Conservation (phyloP, 1,284 basidiomycete species). For the Ustilago trichophora region DNA sequence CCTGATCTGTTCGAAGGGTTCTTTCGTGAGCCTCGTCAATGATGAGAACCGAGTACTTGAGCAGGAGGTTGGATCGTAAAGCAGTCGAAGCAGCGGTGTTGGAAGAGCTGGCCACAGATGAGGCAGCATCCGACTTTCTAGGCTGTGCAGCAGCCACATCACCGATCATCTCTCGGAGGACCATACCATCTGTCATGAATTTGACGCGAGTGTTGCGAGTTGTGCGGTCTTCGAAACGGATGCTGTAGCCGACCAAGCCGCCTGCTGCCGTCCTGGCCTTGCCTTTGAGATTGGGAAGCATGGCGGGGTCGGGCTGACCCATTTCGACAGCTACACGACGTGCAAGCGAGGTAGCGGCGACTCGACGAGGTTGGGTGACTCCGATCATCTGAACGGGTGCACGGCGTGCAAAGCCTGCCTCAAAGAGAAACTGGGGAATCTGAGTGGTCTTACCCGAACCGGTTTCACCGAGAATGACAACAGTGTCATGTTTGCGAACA, state of each 20-base stretch:
- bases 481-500: conserved; percentile 78
- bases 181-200: conserved; percentile 96
- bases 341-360: conserved; percentile 92
- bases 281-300: conserved; percentile 28
- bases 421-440: conserved; percentile 73
- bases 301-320: conserved; percentile 68
- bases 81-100: conserved; percentile 1
- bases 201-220: conserved; percentile 79
- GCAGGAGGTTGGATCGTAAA: conserved; percentile 70
- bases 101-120: too few relatives aligned
- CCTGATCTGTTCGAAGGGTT: conserved; percentile 89
- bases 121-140: background rate
- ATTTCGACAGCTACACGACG: conserved; percentile 87
- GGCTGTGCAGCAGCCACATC: conserved; percentile 8
- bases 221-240: conserved; percentile 90
- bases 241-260: conserved; percentile 85
- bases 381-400: conserved; percentile 69
- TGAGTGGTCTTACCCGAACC: conserved; percentile 95
- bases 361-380: conserved; percentile 86
- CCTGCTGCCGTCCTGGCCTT: conserved; percentile 24
- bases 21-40: conserved; percentile 98
- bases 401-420: conserved; percentile 70
- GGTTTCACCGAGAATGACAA: conserved; percentile 92
- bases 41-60: conserved; percentile 86
- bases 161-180: conserved; percentile 84